These are phyloP conservation scores for Chaetoceros tenuissimus DNA, from an alignment of 108 stramenopile genomes.

Conservation along the genomic window DNA sequence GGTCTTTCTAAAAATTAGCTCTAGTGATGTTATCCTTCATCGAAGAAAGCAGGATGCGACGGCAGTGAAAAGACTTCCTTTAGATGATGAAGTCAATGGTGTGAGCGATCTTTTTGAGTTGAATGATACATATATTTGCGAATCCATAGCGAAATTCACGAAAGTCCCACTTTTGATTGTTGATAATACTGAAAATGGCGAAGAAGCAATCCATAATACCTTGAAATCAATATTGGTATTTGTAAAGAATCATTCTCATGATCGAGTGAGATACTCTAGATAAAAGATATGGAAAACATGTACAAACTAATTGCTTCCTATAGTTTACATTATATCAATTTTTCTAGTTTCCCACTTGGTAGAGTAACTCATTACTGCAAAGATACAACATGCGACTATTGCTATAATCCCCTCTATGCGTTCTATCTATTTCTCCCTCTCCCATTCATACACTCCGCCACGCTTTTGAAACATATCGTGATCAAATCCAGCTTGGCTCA, in stretches of 20 bases:
- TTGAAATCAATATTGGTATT: no score
- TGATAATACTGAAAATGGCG: slow-evolving; percentile 8
- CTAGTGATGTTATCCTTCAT: slow-evolving; percentile 4
- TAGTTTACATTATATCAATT: no score
- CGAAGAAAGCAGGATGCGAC: slow-evolving; percentile 5
- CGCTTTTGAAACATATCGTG: slow-evolving; percentile 23
- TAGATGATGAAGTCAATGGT: slow-evolving; percentile 19
- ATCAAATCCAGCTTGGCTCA: slow-evolving; percentile 32
- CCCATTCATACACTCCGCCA: slow-evolving; percentile 27
- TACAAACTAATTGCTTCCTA: no score
- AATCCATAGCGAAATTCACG: not conserved
- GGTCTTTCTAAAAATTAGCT: slow-evolving; percentile 10
- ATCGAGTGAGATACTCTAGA: no score
- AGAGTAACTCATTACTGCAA: no score
- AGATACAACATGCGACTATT: no score
- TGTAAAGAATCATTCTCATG: no score
- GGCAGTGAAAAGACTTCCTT: slow-evolving; percentile 11
- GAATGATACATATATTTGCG: slow-evolving; percentile 5
- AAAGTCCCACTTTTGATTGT: slow-evolving; percentile 12
- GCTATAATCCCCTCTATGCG: no score
- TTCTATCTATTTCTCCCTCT: slow-evolving; percentile 7
- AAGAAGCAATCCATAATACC: no score
- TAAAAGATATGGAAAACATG: no score
- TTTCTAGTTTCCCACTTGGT: no score
- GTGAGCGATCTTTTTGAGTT: slow-evolving; percentile 3